Evolutionary conservation across 108 stramenopile species (phyloP).

Genomic region (Stephanodiscus triporus): DNA sequence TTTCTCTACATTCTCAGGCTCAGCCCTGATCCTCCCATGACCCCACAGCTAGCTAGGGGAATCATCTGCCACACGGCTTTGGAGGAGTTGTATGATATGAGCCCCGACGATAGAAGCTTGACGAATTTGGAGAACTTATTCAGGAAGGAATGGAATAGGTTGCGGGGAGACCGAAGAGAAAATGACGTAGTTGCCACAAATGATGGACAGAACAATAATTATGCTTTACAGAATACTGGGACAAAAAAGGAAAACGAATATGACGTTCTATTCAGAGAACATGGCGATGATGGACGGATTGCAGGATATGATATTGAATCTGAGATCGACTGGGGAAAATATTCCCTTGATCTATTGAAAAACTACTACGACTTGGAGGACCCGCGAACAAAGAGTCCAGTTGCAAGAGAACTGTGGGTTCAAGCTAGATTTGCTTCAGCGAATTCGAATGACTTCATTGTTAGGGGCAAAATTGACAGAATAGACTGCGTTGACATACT

Average conservation of each 20-base stretch:
- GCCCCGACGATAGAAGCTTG: constrained; percentile 71
- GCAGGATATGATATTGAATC: constrained; percentile 50
- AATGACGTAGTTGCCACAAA: not conserved
- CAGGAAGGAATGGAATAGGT: constrained; percentile 61
- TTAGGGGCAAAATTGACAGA: constrained; percentile 88
- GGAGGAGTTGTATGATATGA: constrained; percentile 83
- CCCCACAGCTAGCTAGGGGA: constrained; percentile 66
- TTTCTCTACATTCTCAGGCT: constrained; percentile 81
- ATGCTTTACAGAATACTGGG: constrained; percentile 1
- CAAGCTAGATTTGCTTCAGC: constrained; percentile 49
- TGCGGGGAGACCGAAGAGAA: constrained; percentile 15
- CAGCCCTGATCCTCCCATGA: constrained; percentile 63
- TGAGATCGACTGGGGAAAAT: constrained; percentile 81
- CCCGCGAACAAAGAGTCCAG: constrained; percentile 68
- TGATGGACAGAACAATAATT: not conserved
- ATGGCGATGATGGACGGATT: constrained; percentile 11
- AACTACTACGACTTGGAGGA: constrained; percentile 84
- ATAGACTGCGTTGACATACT: constrained; percentile 83
- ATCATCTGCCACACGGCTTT: constrained; percentile 79
- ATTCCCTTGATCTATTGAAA: constrained; percentile 65
- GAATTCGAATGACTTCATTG: constrained; percentile 38
- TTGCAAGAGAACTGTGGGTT: constrained; percentile 80
- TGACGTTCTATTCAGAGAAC: constrained; percentile 56
- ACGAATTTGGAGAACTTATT: constrained; percentile 78
- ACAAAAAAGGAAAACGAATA: constrained; percentile 53